phyloP scores from a whole-genome alignment of 2,329 filamentous ascomycete species.

The Fusarium praegraminearum region DNA sequence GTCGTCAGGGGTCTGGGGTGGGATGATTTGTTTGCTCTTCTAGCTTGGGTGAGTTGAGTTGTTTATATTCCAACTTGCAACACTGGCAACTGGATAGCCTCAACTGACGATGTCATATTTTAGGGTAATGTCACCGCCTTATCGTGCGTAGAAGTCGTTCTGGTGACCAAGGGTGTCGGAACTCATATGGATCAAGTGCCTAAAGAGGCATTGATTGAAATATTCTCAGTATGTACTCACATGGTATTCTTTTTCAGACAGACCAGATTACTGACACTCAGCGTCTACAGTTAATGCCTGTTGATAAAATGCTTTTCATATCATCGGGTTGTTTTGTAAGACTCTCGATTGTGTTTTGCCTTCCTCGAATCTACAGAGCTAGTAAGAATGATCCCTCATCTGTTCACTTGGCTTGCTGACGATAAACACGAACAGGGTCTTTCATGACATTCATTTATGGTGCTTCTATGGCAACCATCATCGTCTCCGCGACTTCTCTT shows the following conservation, averaged over 20 bases:
- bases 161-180: slow-evolving; percentile 35
- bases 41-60: slow-evolving; percentile 37
- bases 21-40: slow-evolving; percentile 39
- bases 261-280: not conserved
- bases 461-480: slow-evolving; percentile 17
- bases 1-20: slow-evolving; percentile 38
- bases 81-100: not conserved
- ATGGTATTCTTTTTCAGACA: not conserved
- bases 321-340: slow-evolving; percentile 39
- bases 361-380: slow-evolving; percentile 38
- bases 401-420: not conserved
- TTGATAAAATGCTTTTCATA: slow-evolving; percentile 40
- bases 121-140: slow-evolving; percentile 31
- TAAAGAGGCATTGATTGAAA: slow-evolving; percentile 13
- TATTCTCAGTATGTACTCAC: slow-evolving; percentile 37
- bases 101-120: slow-evolving; percentile 2
- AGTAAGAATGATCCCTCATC: slow-evolving; percentile 16
- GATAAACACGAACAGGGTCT: slow-evolving; percentile 1
- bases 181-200: slow-evolving; percentile 30
- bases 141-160: slow-evolving; percentile 36
- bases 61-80: not conserved
- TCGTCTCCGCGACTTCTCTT: slow-evolving; percentile 29
- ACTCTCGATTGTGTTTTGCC: slow-evolving; percentile 40
- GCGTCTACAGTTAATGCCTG: slow-evolving; percentile 25
- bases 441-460: slow-evolving; percentile 36